phyloP scores from a whole-genome alignment of 257 asterid species.

The Cordia subcordata region DNA sequence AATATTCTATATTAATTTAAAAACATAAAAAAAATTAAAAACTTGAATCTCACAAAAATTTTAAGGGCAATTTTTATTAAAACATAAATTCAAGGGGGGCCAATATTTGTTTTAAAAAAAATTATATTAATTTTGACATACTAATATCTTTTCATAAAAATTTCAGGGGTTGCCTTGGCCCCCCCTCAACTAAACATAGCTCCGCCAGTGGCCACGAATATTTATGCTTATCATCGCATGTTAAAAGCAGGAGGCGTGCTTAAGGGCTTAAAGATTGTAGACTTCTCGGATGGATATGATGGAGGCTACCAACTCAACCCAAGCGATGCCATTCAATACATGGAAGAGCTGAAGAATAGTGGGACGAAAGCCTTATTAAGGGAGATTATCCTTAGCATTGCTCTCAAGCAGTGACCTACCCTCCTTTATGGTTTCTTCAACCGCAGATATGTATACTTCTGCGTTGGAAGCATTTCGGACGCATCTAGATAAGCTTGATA shows the following conservation, averaged over 20 bases:
- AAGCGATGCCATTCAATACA: conserved; percentile 15
- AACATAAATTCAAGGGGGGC: too few relatives aligned
- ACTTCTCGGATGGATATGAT: conserved; percentile 55
- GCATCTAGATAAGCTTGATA: conserved; percentile 34
- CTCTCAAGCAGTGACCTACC: conserved; percentile 22
- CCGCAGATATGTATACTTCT: background rate
- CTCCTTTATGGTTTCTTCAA: background rate
- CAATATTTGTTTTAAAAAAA: too few relatives aligned
- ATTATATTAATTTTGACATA: too few relatives aligned
- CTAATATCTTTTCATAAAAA: too few relatives aligned
- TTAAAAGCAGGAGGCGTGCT: background rate
- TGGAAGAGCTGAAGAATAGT: conserved; percentile 14
- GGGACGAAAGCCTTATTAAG: conserved; percentile 30
- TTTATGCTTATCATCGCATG: conserved; percentile 1
- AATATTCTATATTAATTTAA: too few relatives aligned
- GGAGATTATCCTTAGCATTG: conserved; percentile 12
- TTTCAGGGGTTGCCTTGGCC: too few relatives aligned
- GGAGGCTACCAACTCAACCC: conserved; percentile 21
- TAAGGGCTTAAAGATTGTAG: conserved; percentile 29
- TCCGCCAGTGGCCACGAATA: too few relatives aligned
- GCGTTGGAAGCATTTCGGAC: conserved; percentile 28
- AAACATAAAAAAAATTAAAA: too few relatives aligned
- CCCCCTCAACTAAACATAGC: too few relatives aligned
- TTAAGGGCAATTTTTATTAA: too few relatives aligned
- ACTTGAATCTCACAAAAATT: too few relatives aligned